These are phyloP conservation scores for Maudiozyma saulgeensis DNA, from an alignment of 805 yeast species.

Conservation along the genomic window DNA sequence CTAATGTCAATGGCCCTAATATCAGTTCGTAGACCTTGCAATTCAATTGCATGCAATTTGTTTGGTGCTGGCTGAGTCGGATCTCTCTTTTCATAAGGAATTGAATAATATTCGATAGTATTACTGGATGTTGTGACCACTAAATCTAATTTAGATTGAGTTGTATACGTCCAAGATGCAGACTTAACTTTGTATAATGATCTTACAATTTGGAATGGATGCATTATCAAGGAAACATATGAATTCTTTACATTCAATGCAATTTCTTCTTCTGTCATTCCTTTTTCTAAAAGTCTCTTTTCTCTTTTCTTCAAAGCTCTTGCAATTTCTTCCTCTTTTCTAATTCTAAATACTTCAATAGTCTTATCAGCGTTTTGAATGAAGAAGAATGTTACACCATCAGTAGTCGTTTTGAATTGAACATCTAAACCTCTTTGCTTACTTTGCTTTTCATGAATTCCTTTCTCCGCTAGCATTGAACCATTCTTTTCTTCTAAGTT, in stretches of 20 bases:
- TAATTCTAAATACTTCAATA: constrained; percentile 67
- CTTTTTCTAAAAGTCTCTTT: constrained; percentile 68
- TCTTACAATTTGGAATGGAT: constrained; percentile 61
- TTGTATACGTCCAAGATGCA: constrained; percentile 50
- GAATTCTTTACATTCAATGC: constrained; percentile 38
- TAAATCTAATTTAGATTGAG: constrained; percentile 45
- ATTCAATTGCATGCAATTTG: constrained; percentile 52
- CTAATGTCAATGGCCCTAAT: constrained; percentile 76
- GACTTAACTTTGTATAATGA: constrained; percentile 54
- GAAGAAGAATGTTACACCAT: constrained; percentile 38
- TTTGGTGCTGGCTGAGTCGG: constrained; percentile 31
- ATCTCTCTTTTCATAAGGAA: constrained; percentile 52
- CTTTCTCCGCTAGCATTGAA: constrained; percentile 46
- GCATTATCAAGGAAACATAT: constrained; percentile 46
- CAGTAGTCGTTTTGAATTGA: constrained; percentile 33
- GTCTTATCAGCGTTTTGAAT: constrained; percentile 76
- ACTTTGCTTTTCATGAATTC: constrained; percentile 65
- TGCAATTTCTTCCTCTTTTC: constrained; percentile 66
- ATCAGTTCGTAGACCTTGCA: constrained; percentile 84
- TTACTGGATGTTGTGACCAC: constrained; percentile 63
- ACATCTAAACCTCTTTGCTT: constrained; percentile 59
- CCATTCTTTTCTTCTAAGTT: constrained; percentile 40
- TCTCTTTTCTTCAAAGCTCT: constrained; percentile 71
- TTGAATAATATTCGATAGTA: constrained; percentile 57
- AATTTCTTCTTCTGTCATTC: constrained; percentile 52